These are phyloP conservation scores for Glutinoglossum americanum DNA, from an alignment of 495 filamentous ascomycete species.

Conservation along the genomic window DNA sequence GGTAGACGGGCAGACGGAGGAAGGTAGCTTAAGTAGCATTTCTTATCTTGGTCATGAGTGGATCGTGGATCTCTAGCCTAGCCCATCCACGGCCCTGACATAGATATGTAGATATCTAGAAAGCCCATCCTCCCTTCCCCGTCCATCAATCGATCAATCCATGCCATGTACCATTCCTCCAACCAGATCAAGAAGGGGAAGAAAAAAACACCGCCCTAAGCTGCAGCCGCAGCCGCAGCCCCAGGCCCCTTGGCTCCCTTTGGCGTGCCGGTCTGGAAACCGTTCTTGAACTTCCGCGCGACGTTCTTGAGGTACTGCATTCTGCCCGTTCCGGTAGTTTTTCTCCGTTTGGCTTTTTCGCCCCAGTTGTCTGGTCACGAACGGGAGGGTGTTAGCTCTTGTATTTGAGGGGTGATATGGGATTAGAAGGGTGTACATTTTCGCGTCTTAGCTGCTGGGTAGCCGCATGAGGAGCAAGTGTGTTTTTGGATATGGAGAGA, in stretches of 20 bases:
- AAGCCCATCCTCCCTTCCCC: too few relatives aligned
- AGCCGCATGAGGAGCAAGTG: constrained; percentile 91
- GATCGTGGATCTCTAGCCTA: too few relatives aligned
- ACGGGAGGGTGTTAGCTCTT: neutral
- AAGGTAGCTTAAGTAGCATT: too few relatives aligned
- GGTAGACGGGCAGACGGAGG: too few relatives aligned
- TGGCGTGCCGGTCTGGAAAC: constrained; percentile 76
- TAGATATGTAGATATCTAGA: too few relatives aligned
- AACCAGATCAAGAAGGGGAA: too few relatives aligned
- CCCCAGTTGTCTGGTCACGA: constrained; percentile 73
- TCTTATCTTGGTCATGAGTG: too few relatives aligned
- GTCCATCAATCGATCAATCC: too few relatives aligned
- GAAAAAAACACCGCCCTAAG: neutral
- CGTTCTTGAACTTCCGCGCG: constrained; percentile 81
- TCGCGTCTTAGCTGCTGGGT: constrained; percentile 87
- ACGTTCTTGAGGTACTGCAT: constrained; percentile 81
- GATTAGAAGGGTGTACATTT: constrained; percentile 63
- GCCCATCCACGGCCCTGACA: too few relatives aligned
- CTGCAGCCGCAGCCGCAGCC: constrained; percentile 24
- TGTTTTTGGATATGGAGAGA: constrained; percentile 99
- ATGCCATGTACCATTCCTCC: too few relatives aligned
- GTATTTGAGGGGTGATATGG: neutral
- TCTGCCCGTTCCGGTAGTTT: constrained; percentile 90
- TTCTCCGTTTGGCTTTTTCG: constrained; percentile 99
- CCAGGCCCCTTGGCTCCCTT: constrained; percentile 57